A percentile compares a stretch with the other conserved stretches of the same genome.
Evolutionary conservation across 371 early-diverging fungal species (phyloP).

Genomic region (Coemansia sp.): DNA sequence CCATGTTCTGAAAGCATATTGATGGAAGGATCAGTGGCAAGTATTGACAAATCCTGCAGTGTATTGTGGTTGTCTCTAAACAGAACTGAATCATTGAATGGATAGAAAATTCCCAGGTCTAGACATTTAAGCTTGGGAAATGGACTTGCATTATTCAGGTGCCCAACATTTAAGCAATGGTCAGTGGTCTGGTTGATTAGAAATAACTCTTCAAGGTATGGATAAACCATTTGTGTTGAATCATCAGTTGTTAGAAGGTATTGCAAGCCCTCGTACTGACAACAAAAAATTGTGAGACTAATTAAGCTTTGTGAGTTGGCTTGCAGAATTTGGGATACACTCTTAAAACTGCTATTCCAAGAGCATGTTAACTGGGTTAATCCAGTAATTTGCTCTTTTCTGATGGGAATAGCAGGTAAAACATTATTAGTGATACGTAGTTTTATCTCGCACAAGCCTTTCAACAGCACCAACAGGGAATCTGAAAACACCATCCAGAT

Average conservation of each 20-base stretch:
- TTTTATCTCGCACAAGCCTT: background rate
- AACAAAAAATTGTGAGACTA: too few relatives aligned
- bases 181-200: too few relatives aligned
- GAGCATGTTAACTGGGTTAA: background rate
- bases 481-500: too few relatives aligned
- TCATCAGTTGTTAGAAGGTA: too few relatives aligned
- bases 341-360: background rate
- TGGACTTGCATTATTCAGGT: background rate
- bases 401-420: background rate
- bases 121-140: background rate
- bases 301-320: background rate
- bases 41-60: slow-evolving; percentile 29
- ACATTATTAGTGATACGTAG: background rate
- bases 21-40: too few relatives aligned
- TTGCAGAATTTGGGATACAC: background rate
- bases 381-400: background rate
- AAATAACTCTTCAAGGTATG: too few relatives aligned
- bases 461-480: too few relatives aligned
- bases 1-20: too few relatives aligned
- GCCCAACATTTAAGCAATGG: too few relatives aligned
- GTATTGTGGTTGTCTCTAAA: background rate
- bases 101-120: background rate
- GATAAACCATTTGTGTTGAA: too few relatives aligned
- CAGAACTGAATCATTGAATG: background rate
- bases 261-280: too few relatives aligned